phyloP scores from a whole-genome alignment of 1,284 basidiomycete species.

The Apiotrichum laibachii region DNA sequence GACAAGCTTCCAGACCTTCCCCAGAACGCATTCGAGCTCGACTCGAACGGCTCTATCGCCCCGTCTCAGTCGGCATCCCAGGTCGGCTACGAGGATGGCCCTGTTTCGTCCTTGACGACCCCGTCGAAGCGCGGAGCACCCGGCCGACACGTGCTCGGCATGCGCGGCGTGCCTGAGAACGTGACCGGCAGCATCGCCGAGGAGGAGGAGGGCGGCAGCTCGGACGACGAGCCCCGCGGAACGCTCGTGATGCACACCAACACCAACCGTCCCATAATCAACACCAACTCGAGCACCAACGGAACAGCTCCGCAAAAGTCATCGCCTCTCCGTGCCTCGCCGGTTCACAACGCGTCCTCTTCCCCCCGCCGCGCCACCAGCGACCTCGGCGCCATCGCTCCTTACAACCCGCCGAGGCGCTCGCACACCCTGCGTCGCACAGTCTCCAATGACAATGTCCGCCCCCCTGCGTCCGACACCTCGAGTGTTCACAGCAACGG shows the following conservation, averaged over 20 bases:
- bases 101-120: not conserved
- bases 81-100: slow-evolving; percentile 40
- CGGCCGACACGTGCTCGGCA: slow-evolving; percentile 12
- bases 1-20: slow-evolving; percentile 37
- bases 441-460: slow-evolving; percentile 33
- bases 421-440: slow-evolving; percentile 34
- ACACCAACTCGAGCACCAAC: not conserved
- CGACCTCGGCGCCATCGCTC: slow-evolving; percentile 36
- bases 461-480: slow-evolving; percentile 31
- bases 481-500: slow-evolving; percentile 32
- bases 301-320: not conserved
- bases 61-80: slow-evolving; percentile 52
- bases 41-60: slow-evolving; percentile 52
- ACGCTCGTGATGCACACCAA: slow-evolving; percentile 48
- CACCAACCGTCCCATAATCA: not conserved
- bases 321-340: not conserved
- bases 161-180: slow-evolving; percentile 29
- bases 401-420: slow-evolving; percentile 5
- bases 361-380: slow-evolving; percentile 35
- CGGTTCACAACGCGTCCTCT: not conserved
- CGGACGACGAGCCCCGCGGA: slow-evolving; percentile 36
- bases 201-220: slow-evolving; percentile 49
- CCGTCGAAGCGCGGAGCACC: slow-evolving; percentile 7
- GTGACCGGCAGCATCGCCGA: slow-evolving; percentile 48
- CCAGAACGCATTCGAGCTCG: slow-evolving; percentile 46